These are phyloP conservation scores for Centrapalus pauciflorus DNA, from an alignment of 129 eudicot species.

Conservation along the genomic window DNA sequence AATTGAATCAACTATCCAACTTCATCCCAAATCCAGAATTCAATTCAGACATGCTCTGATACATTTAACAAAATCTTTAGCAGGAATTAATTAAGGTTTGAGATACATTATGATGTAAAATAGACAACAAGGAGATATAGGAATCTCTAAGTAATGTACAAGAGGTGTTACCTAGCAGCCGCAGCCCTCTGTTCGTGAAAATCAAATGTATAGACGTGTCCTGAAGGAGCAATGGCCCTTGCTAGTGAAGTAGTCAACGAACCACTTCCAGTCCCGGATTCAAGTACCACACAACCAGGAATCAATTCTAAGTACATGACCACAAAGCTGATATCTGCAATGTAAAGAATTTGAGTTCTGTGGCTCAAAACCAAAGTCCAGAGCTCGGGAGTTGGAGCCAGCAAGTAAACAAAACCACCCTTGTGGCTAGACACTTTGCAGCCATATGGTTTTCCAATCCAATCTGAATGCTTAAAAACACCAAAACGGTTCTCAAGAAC, in stretches of 20 bases:
- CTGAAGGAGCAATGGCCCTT: slow-evolving; percentile 78
- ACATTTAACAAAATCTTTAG: too few species aligned
- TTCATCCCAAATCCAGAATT: too few species aligned
- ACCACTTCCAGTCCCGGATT: slow-evolving; percentile 96
- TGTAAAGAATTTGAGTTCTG: slow-evolving; percentile 84
- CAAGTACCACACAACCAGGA: slow-evolving; percentile 89
- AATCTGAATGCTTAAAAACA: slow-evolving; percentile 71
- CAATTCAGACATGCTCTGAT: too few species aligned
- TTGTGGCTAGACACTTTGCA: slow-evolving; percentile 76
- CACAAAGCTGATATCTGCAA: slow-evolving; percentile 92
- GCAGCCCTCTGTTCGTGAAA: slow-evolving; percentile 89
- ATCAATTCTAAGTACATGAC: slow-evolving; percentile 81
- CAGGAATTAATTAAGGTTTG: not conserved
- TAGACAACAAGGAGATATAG: not conserved
- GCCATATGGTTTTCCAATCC: slow-evolving; percentile 87
- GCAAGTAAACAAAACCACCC: slow-evolving; percentile 77
- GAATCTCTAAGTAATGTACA: not conserved
- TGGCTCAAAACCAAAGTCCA: slow-evolving; percentile 96
- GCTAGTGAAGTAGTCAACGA: slow-evolving; percentile 79
- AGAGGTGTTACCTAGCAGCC: slow-evolving; percentile 66
- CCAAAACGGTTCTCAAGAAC: slow-evolving; percentile 82
- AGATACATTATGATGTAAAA: not conserved
- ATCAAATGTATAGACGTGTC: slow-evolving; percentile 88
- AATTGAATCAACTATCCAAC: too few species aligned
- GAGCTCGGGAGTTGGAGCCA: slow-evolving; percentile 92